Evolutionary conservation across 345 rosid species (phyloP), one percentile per base, ranked within the genome.

Genomic region (Populus ilicifolia): DNA sequence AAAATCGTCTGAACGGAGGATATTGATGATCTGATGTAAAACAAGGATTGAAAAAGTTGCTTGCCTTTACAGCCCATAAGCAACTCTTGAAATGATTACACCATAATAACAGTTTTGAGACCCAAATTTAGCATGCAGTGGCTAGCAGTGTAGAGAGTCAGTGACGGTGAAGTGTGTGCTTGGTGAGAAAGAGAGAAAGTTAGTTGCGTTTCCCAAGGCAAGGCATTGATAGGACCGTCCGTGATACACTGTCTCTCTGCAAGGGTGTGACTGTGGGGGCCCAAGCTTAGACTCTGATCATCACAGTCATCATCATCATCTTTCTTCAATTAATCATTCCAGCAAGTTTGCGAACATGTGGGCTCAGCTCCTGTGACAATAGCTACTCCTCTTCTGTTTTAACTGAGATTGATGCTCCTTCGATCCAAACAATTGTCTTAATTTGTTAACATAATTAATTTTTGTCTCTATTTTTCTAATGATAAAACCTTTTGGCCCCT

Each of bases 161-260:
- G 14, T 13, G 66, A 38, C 29, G 11, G 44, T n/a, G 38, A 35
- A 12, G 67, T 33, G 44, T 0, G 20, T 66, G 41, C 6, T 14
- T 66, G 70, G 33, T 16, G 29, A 39, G 44, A 9, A 8, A 59
- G 56, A 67, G 59, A 23, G 36, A 65, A 17, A 16, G 21, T 7
- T 12, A 38, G 23, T 68, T 48, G 13, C 41, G 75, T 5, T 81
- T 81, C 83, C 83, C 80, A 56, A 81, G 73, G 77, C 30, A 52
- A 14, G 4, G 20, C 52, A 0, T 17, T 67, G 77, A 59, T 71
- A 76, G 74, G 80, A 77, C 80, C 70, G 77, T 81, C 83, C 80
- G 83, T 81, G 83, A 81, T 62, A 43, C 80, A 56, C 74, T 59
- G 80, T 67, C 83, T 67, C 30, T 2, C 23, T 63, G 29, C 52